Conservation (phyloP, 306 rosid species). For the barrel medic (Medicago truncatula) region DNA sequence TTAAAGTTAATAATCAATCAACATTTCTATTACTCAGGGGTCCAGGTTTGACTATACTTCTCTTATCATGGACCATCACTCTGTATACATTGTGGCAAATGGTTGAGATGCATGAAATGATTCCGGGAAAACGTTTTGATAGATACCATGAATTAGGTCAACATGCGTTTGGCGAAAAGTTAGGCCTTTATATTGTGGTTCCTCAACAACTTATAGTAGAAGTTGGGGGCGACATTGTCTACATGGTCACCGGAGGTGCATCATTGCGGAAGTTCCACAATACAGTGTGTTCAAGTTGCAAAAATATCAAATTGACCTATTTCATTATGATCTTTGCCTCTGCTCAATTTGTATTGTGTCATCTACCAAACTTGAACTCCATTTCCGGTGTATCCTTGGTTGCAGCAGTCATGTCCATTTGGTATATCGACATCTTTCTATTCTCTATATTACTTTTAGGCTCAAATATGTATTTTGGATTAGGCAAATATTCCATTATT, state of each 20-base stretch:
- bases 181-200: constrained; percentile 81
- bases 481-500: background rate
- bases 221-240: constrained; percentile 64
- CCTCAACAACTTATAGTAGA: constrained; percentile 78
- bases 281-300: constrained; percentile 51
- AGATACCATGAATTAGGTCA: constrained; percentile 87
- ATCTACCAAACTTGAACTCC: constrained; percentile 81
- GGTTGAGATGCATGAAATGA: constrained; percentile 92
- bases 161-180: constrained; percentile 75
- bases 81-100: constrained; percentile 82
- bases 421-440: constrained; percentile 47
- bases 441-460: background rate
- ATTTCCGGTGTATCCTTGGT: constrained; percentile 70
- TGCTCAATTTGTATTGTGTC: constrained; percentile 73
- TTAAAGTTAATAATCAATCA: background rate
- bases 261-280: constrained; percentile 68
- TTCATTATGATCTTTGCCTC: constrained; percentile 87
- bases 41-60: constrained; percentile 62
- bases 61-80: constrained; percentile 75
- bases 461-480: too few species aligned
- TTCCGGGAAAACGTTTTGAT: constrained; percentile 78
- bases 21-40: constrained; percentile 54
- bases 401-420: constrained; percentile 79
- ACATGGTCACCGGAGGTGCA: constrained; percentile 79
- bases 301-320: constrained; percentile 51